Evolutionary conservation across 2,329 filamentous ascomycete species (phyloP).

Genomic region (Colletotrichum sp.): DNA sequence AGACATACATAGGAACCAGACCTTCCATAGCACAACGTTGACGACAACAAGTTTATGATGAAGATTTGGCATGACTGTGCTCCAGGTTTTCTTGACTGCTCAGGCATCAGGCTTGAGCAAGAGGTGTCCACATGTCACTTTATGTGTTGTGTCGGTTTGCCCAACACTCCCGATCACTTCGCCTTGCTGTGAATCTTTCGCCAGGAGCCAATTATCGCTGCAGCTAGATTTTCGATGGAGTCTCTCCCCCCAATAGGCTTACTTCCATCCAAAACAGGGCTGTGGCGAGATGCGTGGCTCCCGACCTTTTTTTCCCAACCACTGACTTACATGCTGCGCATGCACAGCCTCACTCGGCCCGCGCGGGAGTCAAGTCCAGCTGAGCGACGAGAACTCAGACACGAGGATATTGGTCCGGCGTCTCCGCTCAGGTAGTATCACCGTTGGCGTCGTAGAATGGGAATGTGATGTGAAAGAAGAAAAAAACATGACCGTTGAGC

Average conservation of each 20-base stretch:
- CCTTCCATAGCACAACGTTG: not conserved
- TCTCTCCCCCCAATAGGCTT: not conserved
- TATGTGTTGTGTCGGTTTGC: not conserved
- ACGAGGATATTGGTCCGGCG: not conserved
- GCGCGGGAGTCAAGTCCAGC: not conserved
- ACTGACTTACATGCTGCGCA: not conserved
- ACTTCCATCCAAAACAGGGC: not conserved
- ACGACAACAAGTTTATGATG: not conserved
- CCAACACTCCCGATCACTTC: not conserved
- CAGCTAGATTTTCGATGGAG: not conserved
- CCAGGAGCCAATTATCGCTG: not conserved
- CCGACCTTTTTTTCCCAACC: not conserved
- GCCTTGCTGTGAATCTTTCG: not conserved
- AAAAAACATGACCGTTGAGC: not conserved
- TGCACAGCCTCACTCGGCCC: conserved; percentile 3
- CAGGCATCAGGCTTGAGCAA: not conserved
- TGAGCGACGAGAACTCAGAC: not conserved
- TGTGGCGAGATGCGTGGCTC: not conserved
- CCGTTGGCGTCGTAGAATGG: not conserved
- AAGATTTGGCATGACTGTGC: not conserved
- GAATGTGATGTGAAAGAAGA: not conserved
- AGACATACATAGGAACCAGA: not conserved
- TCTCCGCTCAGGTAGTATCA: not conserved
- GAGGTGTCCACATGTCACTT: not conserved
- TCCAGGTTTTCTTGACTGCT: not conserved